phyloP scores from a whole-genome alignment of 2,329 filamentous ascomycete genomes.

The Fusarium agapanthi region DNA sequence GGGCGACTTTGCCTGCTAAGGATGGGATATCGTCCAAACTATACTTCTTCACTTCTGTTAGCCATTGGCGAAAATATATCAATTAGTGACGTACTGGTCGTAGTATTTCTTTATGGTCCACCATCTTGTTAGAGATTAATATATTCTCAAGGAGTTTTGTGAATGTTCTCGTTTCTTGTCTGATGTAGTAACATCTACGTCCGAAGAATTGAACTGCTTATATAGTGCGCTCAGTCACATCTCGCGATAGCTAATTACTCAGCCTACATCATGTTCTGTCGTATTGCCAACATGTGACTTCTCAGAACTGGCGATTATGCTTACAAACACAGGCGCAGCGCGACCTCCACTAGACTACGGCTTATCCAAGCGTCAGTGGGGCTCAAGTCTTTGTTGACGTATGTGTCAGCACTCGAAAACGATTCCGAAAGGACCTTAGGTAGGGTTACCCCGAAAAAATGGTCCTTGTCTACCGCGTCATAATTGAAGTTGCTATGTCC shows the following conservation, averaged over 20 bases:
- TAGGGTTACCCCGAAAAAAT: not conserved
- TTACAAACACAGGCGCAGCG: not conserved
- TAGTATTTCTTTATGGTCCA: not conserved
- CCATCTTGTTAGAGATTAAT: not conserved
- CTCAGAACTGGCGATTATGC: fast-evolving
- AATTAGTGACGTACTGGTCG: not conserved
- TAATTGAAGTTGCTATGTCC: not conserved
- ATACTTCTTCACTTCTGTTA: not conserved
- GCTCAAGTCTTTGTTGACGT: not conserved
- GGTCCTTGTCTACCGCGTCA: not conserved
- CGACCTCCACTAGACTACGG: not conserved
- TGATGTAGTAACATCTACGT: fast-evolving
- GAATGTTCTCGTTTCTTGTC: not conserved
- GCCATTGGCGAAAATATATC: fast-evolving
- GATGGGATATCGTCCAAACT: not conserved
- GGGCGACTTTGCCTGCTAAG: not conserved
- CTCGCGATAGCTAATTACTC: not conserved
- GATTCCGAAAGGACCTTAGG: not conserved
- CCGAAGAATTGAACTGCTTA: fast-evolving
- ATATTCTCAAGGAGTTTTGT: not conserved
- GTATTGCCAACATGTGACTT: not conserved
- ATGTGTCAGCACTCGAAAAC: not conserved
- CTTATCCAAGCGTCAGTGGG: not conserved
- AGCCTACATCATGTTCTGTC: not conserved
- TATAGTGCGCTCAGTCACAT: fast-evolving